Evolutionary conservation across 2,329 filamentous ascomycete species (phyloP), one percentile per base, ranked within the genome.

Genomic region (Chrysoporthe austroafricana): DNA sequence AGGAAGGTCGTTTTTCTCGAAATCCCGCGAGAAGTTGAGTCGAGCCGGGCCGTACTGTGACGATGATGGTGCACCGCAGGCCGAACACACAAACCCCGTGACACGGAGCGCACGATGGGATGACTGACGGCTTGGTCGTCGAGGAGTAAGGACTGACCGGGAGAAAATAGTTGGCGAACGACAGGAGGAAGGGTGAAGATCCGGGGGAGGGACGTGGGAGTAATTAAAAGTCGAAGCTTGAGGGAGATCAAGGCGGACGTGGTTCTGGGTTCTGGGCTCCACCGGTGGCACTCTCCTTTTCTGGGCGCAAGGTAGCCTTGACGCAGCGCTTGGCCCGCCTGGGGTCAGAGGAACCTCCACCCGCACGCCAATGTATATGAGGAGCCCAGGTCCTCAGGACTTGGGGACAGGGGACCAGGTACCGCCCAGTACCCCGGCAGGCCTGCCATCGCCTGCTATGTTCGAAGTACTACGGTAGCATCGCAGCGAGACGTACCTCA

Each of bases 271-370:
- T 42, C 3, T 59, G 21, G 48, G 42, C 39, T 13, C 36, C 36
- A 21, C n/a, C 57, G 57, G 57, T 42, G 57, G 57, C 59, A n/a
- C 59, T 61, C 59, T 48, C 59, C 59, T 61, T 61, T 61, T 61
- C 13, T 26, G 32, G 18, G 18, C 46, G 26, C 36, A 39, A 44
- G 16, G 44, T 50, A 58, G 7, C 54, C 63, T 26, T 39, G 52
- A 16, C 54, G 32, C 16, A 36, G 21, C 36, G 16, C 52, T 59
- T 34, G 52, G 2, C 11, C 16, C 43, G 34, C 3, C 43, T 8
- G 52, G 57, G 57, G 39, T 60, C 57, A 26, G 18, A 6, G 13
- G 32, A 26, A 62, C 60, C 21, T 39, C 32, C 26, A n/a, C 42
- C 52, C 44, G 9, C 44, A 21, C 42, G 54, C 52, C 54, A 64